Evolutionary conservation across 345 rosid genomes (phyloP).

Genomic region (Gossypium sturtianum): DNA sequence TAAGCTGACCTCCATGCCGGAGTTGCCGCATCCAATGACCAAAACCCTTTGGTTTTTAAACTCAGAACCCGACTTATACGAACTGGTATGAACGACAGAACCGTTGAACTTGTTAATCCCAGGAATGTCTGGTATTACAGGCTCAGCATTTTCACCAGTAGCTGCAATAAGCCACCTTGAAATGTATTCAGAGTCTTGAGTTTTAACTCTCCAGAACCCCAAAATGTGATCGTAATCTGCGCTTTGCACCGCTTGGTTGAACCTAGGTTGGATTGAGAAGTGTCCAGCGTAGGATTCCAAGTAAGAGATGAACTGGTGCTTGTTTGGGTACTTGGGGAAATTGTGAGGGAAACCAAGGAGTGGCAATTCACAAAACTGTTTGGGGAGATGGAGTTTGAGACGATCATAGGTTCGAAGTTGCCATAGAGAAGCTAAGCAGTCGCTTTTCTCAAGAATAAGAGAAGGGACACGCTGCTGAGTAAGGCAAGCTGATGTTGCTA

Average conservation of each 20-base stretch:
- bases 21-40: slow-evolving; percentile 83
- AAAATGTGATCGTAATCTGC: slow-evolving; percentile 46
- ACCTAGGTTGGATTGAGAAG: slow-evolving; percentile 57
- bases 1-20: slow-evolving; percentile 90
- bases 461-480: slow-evolving; percentile 52
- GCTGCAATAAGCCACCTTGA: slow-evolving; percentile 77
- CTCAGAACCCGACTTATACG: slow-evolving; percentile 56
- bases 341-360: slow-evolving; percentile 52
- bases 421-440: slow-evolving; percentile 88
- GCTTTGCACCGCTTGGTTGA: slow-evolving; percentile 49
- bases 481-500: slow-evolving; percentile 75
- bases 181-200: slow-evolving; percentile 43
- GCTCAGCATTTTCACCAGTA: slow-evolving; percentile 86
- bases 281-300: slow-evolving; percentile 59
- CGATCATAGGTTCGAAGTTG: slow-evolving; percentile 71
- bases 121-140: slow-evolving; percentile 50
- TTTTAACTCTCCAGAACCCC: slow-evolving; percentile 62
- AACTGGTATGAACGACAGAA: slow-evolving; percentile 51
- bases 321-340: slow-evolving; percentile 78
- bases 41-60: slow-evolving; percentile 49
- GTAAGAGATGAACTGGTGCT: slow-evolving; percentile 65
- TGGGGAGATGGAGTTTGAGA: slow-evolving; percentile 86
- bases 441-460: slow-evolving; percentile 62
- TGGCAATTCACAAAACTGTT: slow-evolving; percentile 75
- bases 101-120: slow-evolving; percentile 52